Percentiles rank a stretch among this genome's conserved stretches.
phyloP scores from a whole-genome alignment of 441 rosid genomes.

The Macaranga tanarius region DNA sequence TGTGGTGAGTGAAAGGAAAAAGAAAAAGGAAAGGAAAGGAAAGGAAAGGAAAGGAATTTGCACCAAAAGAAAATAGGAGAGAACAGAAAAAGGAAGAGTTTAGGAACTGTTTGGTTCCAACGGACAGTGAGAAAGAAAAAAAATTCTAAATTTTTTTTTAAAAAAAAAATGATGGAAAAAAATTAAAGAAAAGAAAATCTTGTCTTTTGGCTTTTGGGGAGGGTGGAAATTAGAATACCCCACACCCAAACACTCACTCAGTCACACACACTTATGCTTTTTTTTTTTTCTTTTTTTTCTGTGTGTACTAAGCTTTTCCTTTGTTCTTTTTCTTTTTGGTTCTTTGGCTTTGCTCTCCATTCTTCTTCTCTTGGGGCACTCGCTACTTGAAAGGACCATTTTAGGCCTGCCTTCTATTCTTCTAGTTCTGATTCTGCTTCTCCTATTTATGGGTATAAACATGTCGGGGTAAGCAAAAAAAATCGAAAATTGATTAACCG shows the following conservation, averaged over 20 bases:
- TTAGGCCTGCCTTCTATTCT: conserved; percentile 11
- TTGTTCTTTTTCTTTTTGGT: background rate
- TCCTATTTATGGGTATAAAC: no score
- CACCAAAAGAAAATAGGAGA: background rate
- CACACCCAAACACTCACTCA: conserved; percentile 10
- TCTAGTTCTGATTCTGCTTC: no score
- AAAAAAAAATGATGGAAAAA: conserved; percentile 4
- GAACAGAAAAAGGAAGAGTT: conserved; percentile 9
- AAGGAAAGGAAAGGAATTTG: background rate
- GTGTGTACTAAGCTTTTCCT: background rate
- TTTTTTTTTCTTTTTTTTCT: background rate
- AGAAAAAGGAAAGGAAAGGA: conserved; percentile 10
- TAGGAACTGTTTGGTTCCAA: conserved; percentile 45
- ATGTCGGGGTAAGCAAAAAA: no score
- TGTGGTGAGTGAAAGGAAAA: conserved; percentile 22
- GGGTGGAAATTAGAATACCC: conserved; percentile 23
- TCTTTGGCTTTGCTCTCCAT: background rate
- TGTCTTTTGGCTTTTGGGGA: background rate
- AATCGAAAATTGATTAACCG: no score
- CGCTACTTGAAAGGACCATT: conserved; percentile 24
- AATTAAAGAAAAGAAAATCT: conserved; percentile 10
- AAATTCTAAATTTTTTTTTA: no score
- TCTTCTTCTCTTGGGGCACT: conserved; percentile 24
- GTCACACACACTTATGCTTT: background rate
- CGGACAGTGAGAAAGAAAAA: conserved; percentile 47